Percentiles rank a stretch among this genome's conserved stretches.
phyloP scores from a whole-genome alignment of 2,329 filamentous ascomycete genomes.

The Colletotrichum sp. region DNA sequence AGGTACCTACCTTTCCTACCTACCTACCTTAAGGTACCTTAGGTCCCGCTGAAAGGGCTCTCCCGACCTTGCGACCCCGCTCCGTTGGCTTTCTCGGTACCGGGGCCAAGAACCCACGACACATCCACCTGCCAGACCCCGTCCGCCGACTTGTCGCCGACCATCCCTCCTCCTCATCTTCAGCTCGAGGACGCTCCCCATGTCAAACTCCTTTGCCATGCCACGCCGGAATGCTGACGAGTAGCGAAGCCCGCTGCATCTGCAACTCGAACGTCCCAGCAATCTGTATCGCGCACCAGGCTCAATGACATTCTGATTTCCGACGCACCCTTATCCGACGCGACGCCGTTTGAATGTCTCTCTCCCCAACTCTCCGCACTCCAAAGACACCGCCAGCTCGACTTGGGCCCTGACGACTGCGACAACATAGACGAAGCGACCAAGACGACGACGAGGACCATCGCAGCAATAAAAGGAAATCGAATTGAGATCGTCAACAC shows the following conservation, averaged over 20 bases:
- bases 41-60: neutral
- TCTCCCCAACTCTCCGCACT: neutral
- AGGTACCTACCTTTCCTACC: too few relatives aligned
- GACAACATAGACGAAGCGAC: neutral
- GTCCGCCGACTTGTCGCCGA: neutral
- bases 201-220: neutral
- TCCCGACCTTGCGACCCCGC: neutral
- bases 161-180: neutral
- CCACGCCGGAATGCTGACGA: neutral
- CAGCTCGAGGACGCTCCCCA: neutral
- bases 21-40: neutral
- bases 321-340: neutral
- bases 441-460: neutral
- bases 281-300: neutral
- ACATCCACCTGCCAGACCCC: neutral
- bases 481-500: neutral
- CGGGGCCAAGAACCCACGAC: neutral
- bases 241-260: neutral
- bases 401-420: neutral
- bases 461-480: neutral
- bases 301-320: neutral
- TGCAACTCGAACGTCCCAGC: neutral
- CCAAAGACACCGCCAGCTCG: neutral
- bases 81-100: neutral
- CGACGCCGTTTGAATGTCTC: slow-evolving; percentile 7